These are phyloP conservation scores for Penicillium sp. DNA, from an alignment of 2,329 filamentous ascomycete species.

Conservation along the genomic window DNA sequence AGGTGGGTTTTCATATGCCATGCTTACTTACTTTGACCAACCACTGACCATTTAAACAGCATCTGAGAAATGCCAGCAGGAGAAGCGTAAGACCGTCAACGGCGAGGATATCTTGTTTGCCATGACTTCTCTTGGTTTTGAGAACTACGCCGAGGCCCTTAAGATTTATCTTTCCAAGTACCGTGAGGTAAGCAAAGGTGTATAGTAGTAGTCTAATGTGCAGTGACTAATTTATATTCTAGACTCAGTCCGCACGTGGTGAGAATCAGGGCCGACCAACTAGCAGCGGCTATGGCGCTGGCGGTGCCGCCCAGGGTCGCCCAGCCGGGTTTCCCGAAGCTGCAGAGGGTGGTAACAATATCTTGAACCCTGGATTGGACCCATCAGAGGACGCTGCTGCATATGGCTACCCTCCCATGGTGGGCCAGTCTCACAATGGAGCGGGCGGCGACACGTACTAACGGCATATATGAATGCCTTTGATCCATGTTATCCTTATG, in stretches of 20 bases:
- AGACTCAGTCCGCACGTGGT: slow-evolving; percentile 78
- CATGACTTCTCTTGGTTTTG: slow-evolving; percentile 98
- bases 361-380: slow-evolving; percentile 47
- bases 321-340: slow-evolving; percentile 39
- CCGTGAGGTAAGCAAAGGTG: slow-evolving; percentile 76
- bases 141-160: slow-evolving; percentile 96
- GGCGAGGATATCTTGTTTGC: slow-evolving; percentile 98
- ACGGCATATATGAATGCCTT: neutral
- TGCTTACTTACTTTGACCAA: neutral
- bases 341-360: slow-evolving; percentile 45
- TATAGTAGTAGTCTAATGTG: slow-evolving; percentile 23
- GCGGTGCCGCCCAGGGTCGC: slow-evolving; percentile 35
- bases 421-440: slow-evolving; percentile 49
- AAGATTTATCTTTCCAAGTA: slow-evolving; percentile 99
- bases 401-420: slow-evolving; percentile 50
- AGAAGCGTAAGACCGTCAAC: slow-evolving; percentile 99
- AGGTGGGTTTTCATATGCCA: slow-evolving; percentile 60
- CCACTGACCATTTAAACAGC: slow-evolving; percentile 56
- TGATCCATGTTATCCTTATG: neutral
- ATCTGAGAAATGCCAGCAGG: slow-evolving; percentile 98
- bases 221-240: slow-evolving; percentile 46
- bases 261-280: slow-evolving; percentile 61
- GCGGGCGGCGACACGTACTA: slow-evolving; percentile 48
- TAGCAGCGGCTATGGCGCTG: slow-evolving; percentile 47
- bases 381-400: slow-evolving; percentile 45